Conservation (phyloP, 345 rosid species). For the Brassica cretica region DNA sequence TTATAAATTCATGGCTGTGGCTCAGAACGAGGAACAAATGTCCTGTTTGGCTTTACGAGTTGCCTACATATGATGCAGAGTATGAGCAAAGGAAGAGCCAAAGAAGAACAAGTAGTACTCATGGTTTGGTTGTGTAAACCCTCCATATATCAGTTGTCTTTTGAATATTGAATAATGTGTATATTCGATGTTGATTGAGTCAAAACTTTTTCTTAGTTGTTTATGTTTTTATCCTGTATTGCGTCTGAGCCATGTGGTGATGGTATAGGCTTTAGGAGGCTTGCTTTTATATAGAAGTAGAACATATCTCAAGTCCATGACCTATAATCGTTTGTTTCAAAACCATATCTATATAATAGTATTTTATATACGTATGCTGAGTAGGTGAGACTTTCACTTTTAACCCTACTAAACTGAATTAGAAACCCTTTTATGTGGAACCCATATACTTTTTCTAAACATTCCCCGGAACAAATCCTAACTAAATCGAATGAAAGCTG, state of each 20-base stretch:
- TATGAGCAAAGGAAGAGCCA: conserved; percentile 61
- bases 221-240: neutral
- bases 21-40: conserved; percentile 80
- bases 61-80: conserved; percentile 79
- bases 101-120: conserved; percentile 18
- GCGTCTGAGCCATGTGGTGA: neutral
- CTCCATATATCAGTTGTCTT: neutral
- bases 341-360: neutral
- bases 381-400: neutral
- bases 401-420: neutral
- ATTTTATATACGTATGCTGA: neutral
- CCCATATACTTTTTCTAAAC: neutral
- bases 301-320: conserved; percentile 7
- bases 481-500: neutral
- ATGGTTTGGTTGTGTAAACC: conserved; percentile 4
- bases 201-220: neutral
- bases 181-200: conserved; percentile 20
- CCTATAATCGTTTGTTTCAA: neutral
- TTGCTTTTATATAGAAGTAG: neutral
- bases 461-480: neutral
- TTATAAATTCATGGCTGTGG: conserved; percentile 40
- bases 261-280: neutral
- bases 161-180: neutral
- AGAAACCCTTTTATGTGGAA: neutral
- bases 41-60: conserved; percentile 83